These are phyloP conservation scores for Zygosaccharomyces lentus DNA, from an alignment of 805 yeast genomes.

Conservation along the genomic window DNA sequence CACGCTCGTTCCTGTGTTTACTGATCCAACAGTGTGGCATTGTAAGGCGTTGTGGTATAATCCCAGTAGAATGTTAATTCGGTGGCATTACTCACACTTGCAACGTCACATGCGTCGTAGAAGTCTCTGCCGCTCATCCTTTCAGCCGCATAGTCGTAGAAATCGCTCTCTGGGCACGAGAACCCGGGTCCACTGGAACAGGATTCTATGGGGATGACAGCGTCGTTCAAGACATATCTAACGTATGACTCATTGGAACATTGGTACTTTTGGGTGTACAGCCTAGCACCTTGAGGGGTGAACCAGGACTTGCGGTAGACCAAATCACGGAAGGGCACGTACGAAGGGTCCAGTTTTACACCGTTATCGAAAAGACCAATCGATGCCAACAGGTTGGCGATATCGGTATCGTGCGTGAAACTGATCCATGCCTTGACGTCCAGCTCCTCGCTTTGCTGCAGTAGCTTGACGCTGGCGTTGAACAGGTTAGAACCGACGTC, in stretches of 20 bases:
- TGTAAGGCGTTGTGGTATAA: slow-evolving; percentile 8
- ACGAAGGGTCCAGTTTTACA: slow-evolving; percentile 41
- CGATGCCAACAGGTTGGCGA: slow-evolving; percentile 58
- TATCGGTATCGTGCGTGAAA: slow-evolving; percentile 71
- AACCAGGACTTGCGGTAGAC: slow-evolving; percentile 47
- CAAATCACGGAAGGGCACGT: slow-evolving; percentile 42
- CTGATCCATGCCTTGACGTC: slow-evolving; percentile 61
- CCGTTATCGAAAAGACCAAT: slow-evolving; percentile 47
- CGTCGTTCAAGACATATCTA: slow-evolving; percentile 49
- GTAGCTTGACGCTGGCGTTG: slow-evolving; percentile 46
- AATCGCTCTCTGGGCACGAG: slow-evolving; percentile 40
- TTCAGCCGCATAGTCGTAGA: slow-evolving; percentile 30
- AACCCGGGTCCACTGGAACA: slow-evolving; percentile 55
- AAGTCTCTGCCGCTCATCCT: slow-evolving; percentile 33
- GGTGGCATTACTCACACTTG: slow-evolving; percentile 18
- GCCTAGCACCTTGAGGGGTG: slow-evolving; percentile 56
- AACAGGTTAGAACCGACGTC: slow-evolving; percentile 60
- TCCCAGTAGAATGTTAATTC: slow-evolving; percentile 26
- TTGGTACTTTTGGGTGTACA: slow-evolving; percentile 46
- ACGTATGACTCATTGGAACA: slow-evolving; percentile 43
- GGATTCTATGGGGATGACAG: slow-evolving; percentile 46
- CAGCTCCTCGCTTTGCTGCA: slow-evolving; percentile 47
- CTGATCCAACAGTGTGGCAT: slow-evolving; percentile 8
- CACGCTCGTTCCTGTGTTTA: no score
- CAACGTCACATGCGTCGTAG: slow-evolving; percentile 32